phyloP scores from a whole-genome alignment of 352 stramenopile species.

The Pythium diclinum region DNA sequence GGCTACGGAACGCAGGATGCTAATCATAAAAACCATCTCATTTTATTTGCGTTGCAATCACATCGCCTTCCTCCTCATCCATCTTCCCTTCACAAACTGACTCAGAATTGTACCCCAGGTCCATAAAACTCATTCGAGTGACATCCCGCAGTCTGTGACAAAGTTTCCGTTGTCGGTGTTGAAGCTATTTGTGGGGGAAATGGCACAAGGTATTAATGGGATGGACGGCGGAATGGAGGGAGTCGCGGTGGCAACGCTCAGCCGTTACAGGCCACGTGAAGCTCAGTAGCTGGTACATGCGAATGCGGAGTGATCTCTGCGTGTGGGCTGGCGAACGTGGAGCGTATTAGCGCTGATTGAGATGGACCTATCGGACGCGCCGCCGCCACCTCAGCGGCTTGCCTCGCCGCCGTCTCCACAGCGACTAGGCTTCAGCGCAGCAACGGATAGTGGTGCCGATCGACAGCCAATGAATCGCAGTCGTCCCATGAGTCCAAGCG shows the following conservation, averaged over 20 bases:
- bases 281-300: constrained; percentile 4
- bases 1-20: background rate
- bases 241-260: background rate
- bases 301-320: constrained; percentile 1
- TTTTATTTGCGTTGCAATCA: constrained; percentile 30
- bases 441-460: background rate
- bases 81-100: background rate
- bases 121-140: constrained; percentile 8
- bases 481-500: background rate
- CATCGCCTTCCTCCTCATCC: background rate
- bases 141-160: background rate
- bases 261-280: constrained; percentile 1
- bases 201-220: background rate
- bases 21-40: constrained; percentile 30
- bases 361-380: constrained; percentile 2
- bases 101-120: constrained; percentile 24
- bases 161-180: constrained; percentile 3
- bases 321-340: constrained; percentile 1
- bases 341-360: constrained; percentile 2
- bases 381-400: background rate
- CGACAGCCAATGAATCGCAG: background rate
- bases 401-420: background rate
- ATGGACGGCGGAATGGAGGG: background rate
- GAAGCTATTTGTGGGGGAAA: background rate
- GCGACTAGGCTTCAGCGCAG: background rate